These are phyloP conservation scores for Colletotrichum sp. DNA, from an alignment of 2,329 filamentous ascomycete genomes.

Conservation along the genomic window DNA sequence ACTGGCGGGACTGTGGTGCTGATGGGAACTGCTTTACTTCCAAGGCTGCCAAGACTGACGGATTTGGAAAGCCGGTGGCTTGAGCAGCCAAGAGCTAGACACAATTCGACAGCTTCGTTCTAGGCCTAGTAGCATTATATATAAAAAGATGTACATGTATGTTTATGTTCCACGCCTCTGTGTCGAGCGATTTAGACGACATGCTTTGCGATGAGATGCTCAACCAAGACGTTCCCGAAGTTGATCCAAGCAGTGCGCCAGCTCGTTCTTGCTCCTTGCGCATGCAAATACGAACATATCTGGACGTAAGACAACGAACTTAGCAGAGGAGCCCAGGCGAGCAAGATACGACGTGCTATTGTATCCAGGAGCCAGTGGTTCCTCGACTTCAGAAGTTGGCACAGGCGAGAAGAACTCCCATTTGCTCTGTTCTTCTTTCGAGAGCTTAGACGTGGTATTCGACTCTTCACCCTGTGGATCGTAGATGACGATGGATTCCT, in stretches of 20 bases:
- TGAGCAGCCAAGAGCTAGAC: fast-evolving
- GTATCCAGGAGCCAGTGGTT: not conserved
- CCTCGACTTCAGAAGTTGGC: not conserved
- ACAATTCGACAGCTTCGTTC: no score
- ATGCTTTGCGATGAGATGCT: no score
- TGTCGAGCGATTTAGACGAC: no score
- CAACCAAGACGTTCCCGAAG: not conserved
- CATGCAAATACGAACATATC: not conserved
- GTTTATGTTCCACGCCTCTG: no score
- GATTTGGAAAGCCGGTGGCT: not conserved
- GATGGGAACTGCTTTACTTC: not conserved
- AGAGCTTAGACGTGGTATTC: fast-evolving
- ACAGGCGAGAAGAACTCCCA: not conserved
- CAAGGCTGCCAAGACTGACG: not conserved
- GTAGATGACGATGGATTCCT: not conserved
- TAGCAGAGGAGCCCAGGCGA: not conserved
- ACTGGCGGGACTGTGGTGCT: not conserved
- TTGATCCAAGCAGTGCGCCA: not conserved
- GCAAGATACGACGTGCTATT: not conserved
- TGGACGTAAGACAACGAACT: not conserved
- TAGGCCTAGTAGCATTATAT: no score
- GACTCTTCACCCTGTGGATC: not conserved
- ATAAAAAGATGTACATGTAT: no score
- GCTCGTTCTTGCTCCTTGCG: not conserved
- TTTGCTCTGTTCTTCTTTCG: not conserved